Evolutionary conservation across 768 basidiomycete species (phyloP).

Genomic region (Coprinopsis strossmayeri): DNA sequence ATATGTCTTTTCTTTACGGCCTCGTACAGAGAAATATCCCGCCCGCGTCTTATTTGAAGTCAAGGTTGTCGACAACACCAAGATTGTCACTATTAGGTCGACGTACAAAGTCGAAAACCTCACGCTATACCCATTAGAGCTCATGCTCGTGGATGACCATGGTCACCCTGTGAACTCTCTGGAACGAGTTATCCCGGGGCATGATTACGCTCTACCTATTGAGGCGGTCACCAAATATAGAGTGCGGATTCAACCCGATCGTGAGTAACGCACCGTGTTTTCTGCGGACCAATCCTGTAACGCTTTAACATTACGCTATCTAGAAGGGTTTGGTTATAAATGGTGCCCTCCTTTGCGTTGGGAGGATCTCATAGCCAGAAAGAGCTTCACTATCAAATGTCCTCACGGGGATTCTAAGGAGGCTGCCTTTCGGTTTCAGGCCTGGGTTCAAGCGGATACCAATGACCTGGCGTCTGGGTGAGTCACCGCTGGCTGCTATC

Average conservation of each 20-base stretch:
- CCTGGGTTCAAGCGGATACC: slow-evolving; percentile 73
- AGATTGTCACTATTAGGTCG: slow-evolving; percentile 89
- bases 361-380: slow-evolving; percentile 74
- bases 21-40: slow-evolving; percentile 64
- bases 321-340: slow-evolving; percentile 94
- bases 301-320: background rate
- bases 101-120: slow-evolving; percentile 88
- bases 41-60: slow-evolving; percentile 87
- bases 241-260: slow-evolving; percentile 86
- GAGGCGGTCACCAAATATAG: slow-evolving; percentile 79
- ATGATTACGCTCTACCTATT: slow-evolving; percentile 85
- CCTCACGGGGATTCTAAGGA: slow-evolving; percentile 75
- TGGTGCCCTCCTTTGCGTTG: slow-evolving; percentile 88
- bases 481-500: slow-evolving; percentile 16
- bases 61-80: slow-evolving; percentile 85
- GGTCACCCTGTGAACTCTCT: slow-evolving; percentile 77
- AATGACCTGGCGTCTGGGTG: slow-evolving; percentile 48
- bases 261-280: slow-evolving; percentile 45
- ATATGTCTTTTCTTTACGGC: slow-evolving; percentile 80
- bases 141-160: slow-evolving; percentile 80
- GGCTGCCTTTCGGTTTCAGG: slow-evolving; percentile 91
- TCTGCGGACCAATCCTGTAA: background rate
- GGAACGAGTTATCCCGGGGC: slow-evolving; percentile 87
- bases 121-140: slow-evolving; percentile 86
- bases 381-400: slow-evolving; percentile 75